These are phyloP conservation scores for Danielozyma ontarioensis DNA, from an alignment of 805 yeast genomes.

Conservation along the genomic window DNA sequence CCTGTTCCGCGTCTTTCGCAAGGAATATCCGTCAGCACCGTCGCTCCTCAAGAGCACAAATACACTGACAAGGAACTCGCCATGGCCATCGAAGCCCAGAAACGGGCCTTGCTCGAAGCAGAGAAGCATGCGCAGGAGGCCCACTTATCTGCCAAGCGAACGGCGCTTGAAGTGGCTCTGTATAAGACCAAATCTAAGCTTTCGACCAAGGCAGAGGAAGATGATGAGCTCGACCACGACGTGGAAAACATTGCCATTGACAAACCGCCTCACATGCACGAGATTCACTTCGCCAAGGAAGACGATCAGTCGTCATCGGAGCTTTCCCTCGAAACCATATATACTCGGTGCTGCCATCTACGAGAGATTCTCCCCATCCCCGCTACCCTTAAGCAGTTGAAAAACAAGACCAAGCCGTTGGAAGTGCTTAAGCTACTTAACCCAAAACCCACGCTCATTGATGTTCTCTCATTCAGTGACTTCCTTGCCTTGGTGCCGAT, in stretches of 20 bases:
- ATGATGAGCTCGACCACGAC: constrained; percentile 2
- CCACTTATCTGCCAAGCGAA: constrained; percentile 62
- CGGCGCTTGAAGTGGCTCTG: constrained; percentile 58
- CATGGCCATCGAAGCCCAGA: constrained; percentile 57
- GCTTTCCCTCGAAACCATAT: constrained; percentile 43
- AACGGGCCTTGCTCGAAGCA: constrained; percentile 51
- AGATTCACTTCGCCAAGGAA: constrained; percentile 42
- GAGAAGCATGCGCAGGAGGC: constrained; percentile 74
- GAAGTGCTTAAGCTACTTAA: constrained; percentile 52
- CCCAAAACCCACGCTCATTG: constrained; percentile 56
- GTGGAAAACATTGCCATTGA: constrained; percentile 47
- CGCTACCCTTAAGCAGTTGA: constrained; percentile 49
- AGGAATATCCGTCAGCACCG: constrained; percentile 54
- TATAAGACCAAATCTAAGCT: constrained; percentile 25
- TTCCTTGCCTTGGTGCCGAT: constrained; percentile 53
- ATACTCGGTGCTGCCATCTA: constrained; percentile 46
- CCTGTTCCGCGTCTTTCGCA: constrained; percentile 60
- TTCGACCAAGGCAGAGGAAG: constrained; percentile 2
- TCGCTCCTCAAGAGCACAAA: constrained; percentile 16
- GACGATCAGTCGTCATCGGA: constrained; percentile 11
- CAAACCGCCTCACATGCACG: constrained; percentile 64
- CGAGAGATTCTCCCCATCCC: constrained; percentile 48
- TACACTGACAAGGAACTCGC: constrained; percentile 45
- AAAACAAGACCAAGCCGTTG: constrained; percentile 45
- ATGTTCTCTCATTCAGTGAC: constrained; percentile 52